Evolutionary conservation across 768 basidiomycete species (phyloP).

Genomic region (Strobilomyces confusus): DNA sequence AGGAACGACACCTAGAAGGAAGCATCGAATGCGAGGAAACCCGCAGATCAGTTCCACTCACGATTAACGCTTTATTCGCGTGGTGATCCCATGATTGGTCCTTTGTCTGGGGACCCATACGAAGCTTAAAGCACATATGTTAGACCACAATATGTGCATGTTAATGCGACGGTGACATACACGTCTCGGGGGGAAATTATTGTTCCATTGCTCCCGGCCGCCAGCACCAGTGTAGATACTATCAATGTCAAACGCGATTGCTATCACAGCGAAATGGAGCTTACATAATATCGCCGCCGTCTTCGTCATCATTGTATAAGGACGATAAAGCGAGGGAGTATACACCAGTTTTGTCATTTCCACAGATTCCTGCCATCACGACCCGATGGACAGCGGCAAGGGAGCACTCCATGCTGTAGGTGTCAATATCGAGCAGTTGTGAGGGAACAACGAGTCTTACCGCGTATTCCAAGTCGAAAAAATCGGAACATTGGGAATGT

Average conservation of each 20-base stretch:
- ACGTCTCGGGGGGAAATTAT: slow-evolving; percentile 15
- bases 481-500: slow-evolving; percentile 21
- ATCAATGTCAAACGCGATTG: not conserved
- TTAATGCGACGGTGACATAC: slow-evolving; percentile 11
- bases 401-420: slow-evolving; percentile 8
- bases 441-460: slow-evolving; percentile 8
- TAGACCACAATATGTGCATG: not conserved
- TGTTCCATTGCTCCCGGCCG: slow-evolving; percentile 12
- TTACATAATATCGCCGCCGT: slow-evolving; percentile 26
- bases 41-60: not conserved
- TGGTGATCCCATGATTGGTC: slow-evolving; percentile 21
- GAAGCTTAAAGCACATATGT: slow-evolving; percentile 11
- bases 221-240: slow-evolving; percentile 30
- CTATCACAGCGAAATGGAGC: not conserved
- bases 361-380: slow-evolving; percentile 16
- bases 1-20: slow-evolving; percentile 18
- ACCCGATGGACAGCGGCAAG: slow-evolving; percentile 18
- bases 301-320: slow-evolving; percentile 23
- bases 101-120: slow-evolving; percentile 18
- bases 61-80: slow-evolving; percentile 17
- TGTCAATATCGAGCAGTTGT: not conserved
- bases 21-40: not conserved
- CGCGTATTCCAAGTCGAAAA: slow-evolving; percentile 19
- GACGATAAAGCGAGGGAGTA: slow-evolving; percentile 21
- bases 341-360: slow-evolving; percentile 6